These are phyloP conservation scores for Pestalotiopsis fici DNA, from an alignment of 2,329 filamentous ascomycete species.

Conservation along the genomic window DNA sequence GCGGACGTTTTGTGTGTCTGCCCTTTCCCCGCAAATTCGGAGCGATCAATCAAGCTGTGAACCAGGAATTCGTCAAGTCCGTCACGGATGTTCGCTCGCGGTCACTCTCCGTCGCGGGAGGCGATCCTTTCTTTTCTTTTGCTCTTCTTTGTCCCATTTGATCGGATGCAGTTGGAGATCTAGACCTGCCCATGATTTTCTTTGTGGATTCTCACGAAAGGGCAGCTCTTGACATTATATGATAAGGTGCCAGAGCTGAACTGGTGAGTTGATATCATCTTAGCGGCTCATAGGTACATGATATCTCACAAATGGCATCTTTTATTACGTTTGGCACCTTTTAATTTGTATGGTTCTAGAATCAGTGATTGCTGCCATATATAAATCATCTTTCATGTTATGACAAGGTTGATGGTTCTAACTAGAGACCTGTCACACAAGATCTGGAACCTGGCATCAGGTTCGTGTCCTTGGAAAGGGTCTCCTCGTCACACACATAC, in stretches of 20 bases:
- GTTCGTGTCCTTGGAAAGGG: neutral
- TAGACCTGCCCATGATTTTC: neutral
- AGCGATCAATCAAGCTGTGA: neutral
- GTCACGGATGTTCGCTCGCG: neutral
- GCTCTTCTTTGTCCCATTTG: neutral
- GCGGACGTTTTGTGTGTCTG: conserved; percentile 2
- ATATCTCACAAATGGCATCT: no score
- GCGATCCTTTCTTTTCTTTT: neutral
- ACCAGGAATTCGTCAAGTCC: neutral
- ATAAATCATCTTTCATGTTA: neutral
- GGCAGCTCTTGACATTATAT: no score
- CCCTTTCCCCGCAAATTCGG: neutral
- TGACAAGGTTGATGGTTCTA: neutral
- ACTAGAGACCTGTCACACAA: no score
- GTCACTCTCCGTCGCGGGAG: neutral
- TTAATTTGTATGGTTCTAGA: no score
- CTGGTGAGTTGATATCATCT: no score
- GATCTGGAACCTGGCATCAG: no score
- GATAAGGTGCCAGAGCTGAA: no score
- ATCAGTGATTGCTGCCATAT: neutral
- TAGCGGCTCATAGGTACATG: no score
- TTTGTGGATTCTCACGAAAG: no score
- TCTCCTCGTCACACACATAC: neutral
- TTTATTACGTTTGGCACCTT: no score
- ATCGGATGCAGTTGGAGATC: neutral